A percentile compares a stretch with the other conserved stretches of the same genome.
These are phyloP conservation scores for Clonostachys solani DNA, from an alignment of 2,329 filamentous ascomycete species.

Conservation along the genomic window DNA sequence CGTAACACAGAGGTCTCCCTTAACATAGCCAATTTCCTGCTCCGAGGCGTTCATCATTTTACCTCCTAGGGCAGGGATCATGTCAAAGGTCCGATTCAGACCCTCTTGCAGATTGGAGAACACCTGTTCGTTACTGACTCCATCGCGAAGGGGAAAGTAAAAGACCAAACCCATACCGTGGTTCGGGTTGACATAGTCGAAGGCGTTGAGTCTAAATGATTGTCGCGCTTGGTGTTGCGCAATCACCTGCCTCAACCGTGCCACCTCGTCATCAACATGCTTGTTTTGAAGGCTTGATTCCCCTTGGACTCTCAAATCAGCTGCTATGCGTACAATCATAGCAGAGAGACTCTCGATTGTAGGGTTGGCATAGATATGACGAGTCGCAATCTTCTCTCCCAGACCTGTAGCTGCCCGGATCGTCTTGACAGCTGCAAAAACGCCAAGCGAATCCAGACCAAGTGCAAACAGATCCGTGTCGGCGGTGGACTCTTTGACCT, in stretches of 20 bases:
- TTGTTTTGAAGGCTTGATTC: no score
- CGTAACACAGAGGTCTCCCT: constrained; percentile 12
- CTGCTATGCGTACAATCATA: no score
- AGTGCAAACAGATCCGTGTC: constrained; percentile 18
- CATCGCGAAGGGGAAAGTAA: constrained; percentile 23
- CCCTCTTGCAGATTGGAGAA: constrained; percentile 25
- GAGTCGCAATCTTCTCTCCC: constrained; percentile 2
- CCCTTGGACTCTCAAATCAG: no score
- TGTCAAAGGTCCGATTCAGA: constrained; percentile 21
- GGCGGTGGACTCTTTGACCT: constrained; percentile 4
- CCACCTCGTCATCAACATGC: no score
- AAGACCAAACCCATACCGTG: constrained; percentile 21
- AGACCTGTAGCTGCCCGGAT: constrained; percentile 20
- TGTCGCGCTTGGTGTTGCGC: constrained; percentile 15
- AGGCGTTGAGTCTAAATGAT: constrained; percentile 19
- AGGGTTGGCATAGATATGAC: background rate
- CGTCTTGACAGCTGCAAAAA: constrained; percentile 18
- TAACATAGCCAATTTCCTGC: constrained; percentile 15
- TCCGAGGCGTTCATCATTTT: constrained; percentile 21
- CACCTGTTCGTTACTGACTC: constrained; percentile 14
- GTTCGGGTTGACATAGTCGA: constrained; percentile 24
- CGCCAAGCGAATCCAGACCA: constrained; percentile 23
- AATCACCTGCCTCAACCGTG: constrained; percentile 7
- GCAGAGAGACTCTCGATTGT: background rate
- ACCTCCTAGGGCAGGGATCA: constrained; percentile 29